phyloP scores from a whole-genome alignment of 1,284 basidiomycete species.

The Papiliotrema terrestris region DNA sequence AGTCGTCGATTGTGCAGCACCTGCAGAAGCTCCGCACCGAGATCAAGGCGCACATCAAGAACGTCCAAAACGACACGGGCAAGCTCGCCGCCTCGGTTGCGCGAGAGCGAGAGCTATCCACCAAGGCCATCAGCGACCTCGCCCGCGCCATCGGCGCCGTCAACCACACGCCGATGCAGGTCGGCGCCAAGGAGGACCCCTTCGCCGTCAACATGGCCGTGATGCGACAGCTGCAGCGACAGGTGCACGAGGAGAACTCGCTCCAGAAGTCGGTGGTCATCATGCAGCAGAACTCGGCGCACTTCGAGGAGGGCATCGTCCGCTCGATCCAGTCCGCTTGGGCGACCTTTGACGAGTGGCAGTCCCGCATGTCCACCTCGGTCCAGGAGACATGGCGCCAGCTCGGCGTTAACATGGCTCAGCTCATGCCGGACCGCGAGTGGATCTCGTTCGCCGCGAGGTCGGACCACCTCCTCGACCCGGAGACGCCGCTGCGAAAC shows the following conservation, averaged over 20 bases:
- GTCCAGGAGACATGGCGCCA: slow-evolving; percentile 77
- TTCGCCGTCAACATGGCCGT: slow-evolving; percentile 76
- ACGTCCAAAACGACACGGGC: slow-evolving; percentile 96
- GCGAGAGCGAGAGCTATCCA: slow-evolving; percentile 83
- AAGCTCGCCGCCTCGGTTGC: slow-evolving; percentile 92
- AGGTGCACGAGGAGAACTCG: slow-evolving; percentile 94
- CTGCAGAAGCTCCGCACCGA: slow-evolving; percentile 89
- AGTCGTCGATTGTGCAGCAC: slow-evolving; percentile 96
- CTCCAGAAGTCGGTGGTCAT: slow-evolving; percentile 98
- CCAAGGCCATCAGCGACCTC: slow-evolving; percentile 82
- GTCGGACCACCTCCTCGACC: slow-evolving; percentile 92
- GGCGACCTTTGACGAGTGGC: slow-evolving; percentile 98
- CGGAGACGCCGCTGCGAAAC: slow-evolving; percentile 87
- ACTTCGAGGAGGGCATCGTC: slow-evolving; percentile 96
- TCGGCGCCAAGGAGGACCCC: slow-evolving; percentile 81
- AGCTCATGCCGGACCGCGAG: slow-evolving; percentile 85
- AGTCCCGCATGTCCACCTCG: slow-evolving; percentile 73
- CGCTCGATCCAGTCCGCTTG: slow-evolving; percentile 93
- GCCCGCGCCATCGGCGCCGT: slow-evolving; percentile 80
- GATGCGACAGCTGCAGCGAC: slow-evolving; percentile 71
- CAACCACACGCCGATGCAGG: slow-evolving; percentile 91
- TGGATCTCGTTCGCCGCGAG: slow-evolving; percentile 96
- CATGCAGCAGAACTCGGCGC: slow-evolving; percentile 96
- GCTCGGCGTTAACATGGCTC: slow-evolving; percentile 74
- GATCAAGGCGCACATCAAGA: slow-evolving; percentile 97